These are phyloP conservation scores for Microsporum ferrugineum DNA, from an alignment of 2,329 filamentous ascomycete genomes.

Conservation along the genomic window DNA sequence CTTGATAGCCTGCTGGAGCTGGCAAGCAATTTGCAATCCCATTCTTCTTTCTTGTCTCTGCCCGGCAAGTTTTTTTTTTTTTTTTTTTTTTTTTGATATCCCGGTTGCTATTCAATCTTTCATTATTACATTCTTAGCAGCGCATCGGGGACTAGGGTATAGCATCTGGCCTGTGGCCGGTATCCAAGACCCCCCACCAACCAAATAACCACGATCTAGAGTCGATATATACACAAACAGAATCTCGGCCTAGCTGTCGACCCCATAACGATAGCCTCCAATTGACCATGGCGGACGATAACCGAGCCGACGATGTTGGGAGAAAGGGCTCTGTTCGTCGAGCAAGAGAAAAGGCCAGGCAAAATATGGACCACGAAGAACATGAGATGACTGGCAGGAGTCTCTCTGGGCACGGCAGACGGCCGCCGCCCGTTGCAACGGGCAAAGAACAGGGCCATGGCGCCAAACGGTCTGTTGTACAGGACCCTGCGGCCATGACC, in stretches of 20 bases:
- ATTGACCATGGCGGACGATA: not conserved
- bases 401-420: slow-evolving; percentile 3
- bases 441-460: not conserved
- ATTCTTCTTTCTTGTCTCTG: not conserved
- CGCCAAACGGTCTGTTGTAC: not conserved
- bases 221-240: not conserved
- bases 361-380: not conserved
- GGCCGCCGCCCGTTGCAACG: slow-evolving; percentile 12
- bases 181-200: not conserved
- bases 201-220: not conserved
- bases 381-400: not conserved
- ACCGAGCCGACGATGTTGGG: not conserved
- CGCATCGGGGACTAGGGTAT: not conserved
- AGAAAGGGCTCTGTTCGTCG: slow-evolving; percentile 12
- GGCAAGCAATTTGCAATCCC: not conserved
- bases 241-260: not conserved
- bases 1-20: not conserved
- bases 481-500: not conserved
- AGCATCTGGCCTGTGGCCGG: not conserved
- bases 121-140: not conserved
- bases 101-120: not conserved
- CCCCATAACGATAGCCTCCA: not conserved
- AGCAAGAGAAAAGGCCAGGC: slow-evolving; percentile 10
- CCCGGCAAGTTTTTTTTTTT: not conserved
- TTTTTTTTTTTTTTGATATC: not conserved